These are phyloP conservation scores for Penicillium frequentans DNA, from an alignment of 2,329 filamentous ascomycete species.

Conservation along the genomic window DNA sequence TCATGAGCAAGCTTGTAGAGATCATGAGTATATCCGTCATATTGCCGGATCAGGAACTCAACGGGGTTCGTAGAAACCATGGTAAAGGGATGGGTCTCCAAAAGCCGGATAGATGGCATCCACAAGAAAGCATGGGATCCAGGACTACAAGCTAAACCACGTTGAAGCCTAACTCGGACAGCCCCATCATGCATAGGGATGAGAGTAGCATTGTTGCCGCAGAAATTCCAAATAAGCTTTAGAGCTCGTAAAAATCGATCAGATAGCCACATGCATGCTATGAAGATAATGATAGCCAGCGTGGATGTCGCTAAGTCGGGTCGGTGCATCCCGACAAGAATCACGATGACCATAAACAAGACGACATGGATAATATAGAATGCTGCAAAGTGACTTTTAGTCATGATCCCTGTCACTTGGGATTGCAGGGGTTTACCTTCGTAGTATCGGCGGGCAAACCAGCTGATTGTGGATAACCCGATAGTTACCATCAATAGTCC, in stretches of 20 bases:
- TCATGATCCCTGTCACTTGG: no score
- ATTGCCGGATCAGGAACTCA: conserved; percentile 15
- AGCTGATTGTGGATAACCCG: conserved; percentile 24
- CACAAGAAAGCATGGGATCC: conserved; percentile 66
- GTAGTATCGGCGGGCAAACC: conserved; percentile 9
- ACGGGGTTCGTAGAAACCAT: conserved; percentile 11
- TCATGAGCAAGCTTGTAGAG: conserved; percentile 11
- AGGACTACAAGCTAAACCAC: conserved; percentile 48
- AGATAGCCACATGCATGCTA: conserved; percentile 50
- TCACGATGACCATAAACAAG: conserved; percentile 11
- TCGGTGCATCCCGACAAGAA: conserved; percentile 43
- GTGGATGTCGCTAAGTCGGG: conserved; percentile 45
- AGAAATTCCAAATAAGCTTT: conserved; percentile 53
- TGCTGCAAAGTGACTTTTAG: background rate
- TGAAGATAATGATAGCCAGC: conserved; percentile 45
- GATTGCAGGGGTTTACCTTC: conserved; percentile 26
- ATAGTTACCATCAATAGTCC: conserved; percentile 50
- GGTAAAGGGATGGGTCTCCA: conserved; percentile 54
- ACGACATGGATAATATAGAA: conserved; percentile 13
- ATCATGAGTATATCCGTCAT: conserved; percentile 19
- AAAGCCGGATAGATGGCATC: conserved; percentile 58
- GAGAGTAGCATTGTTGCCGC: conserved; percentile 44
- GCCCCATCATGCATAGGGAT: conserved; percentile 55
- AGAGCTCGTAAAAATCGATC: conserved; percentile 53
- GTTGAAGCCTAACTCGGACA: conserved; percentile 57